Percentiles rank a stretch among this genome's conserved stretches.
Conservation (phyloP, 495 filamentous ascomycete genomes). For the Thermochaetoides thermophila region DNA sequence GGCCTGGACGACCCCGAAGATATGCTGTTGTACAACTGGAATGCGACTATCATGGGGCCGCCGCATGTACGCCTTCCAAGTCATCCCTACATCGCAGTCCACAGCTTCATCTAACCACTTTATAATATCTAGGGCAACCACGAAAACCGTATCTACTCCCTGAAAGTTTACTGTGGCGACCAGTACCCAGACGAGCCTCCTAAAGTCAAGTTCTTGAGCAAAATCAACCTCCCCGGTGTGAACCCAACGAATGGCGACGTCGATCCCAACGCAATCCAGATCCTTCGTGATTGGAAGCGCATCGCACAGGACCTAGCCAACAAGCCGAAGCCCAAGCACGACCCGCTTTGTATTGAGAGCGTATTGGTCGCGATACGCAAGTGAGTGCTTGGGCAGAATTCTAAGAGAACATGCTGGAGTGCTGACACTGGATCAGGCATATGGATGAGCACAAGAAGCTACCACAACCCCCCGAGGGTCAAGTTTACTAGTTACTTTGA, state of each 20-base stretch:
- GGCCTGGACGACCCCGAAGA: conserved; percentile 91
- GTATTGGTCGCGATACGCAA: conserved; percentile 16
- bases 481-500: conserved; percentile 44
- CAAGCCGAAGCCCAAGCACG: conserved; percentile 22
- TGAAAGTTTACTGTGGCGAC: conserved; percentile 90
- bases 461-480: conserved; percentile 77
- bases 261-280: conserved; percentile 66
- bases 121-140: conserved; percentile 58
- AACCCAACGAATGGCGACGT: conserved; percentile 67
- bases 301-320: conserved; percentile 67
- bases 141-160: conserved; percentile 95
- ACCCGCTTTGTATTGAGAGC: conserved; percentile 42
- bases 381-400: conserved; percentile 4
- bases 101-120: neutral
- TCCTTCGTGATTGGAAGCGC: conserved; percentile 75
- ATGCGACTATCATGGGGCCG: conserved; percentile 89
- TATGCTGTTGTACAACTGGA: conserved; percentile 96
- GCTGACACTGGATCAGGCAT: conserved; percentile 41
- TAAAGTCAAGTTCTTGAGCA: conserved; percentile 75
- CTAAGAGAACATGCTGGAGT: neutral
- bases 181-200: conserved; percentile 84
- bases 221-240: conserved; percentile 91
- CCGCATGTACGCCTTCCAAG: conserved; percentile 54
- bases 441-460: conserved; percentile 98
- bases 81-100: neutral